Evolutionary conservation across 331 rosid genomes (phyloP), one percentile per base, ranked within the genome.

Genomic region (Erythrophleum ivorense): DNA sequence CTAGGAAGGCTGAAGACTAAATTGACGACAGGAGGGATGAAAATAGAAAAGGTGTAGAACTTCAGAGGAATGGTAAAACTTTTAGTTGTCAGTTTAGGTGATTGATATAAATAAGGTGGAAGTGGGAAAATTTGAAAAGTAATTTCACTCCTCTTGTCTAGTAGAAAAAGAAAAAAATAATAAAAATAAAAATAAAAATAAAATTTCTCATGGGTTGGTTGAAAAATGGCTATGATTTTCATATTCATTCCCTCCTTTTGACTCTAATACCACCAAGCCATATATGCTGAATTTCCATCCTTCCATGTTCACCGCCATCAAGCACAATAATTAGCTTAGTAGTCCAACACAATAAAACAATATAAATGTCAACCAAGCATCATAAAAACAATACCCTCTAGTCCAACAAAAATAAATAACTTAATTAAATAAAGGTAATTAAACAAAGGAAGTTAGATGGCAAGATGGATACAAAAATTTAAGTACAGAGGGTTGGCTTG

Each of bases 401-500:
- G 46, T 67, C 4, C 66, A 10, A 19, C 54, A n/a, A 1, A 24
- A 57, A 72, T 4, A 16, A 7, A 12, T 18, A 2, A 59, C 58
- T 16, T 38, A 16, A 69, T n/a, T 9, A 7, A 70, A 43, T 29
- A 57, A 45, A 11, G n/a, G 52, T 38, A 70, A n/a, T n/a, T 16
- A 29, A 24, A 43, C 41, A 57, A 45, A n/a, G n/a, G n/a, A n/a
- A 70, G 33, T n/a, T 16, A 29, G 4, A 69, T 29, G 19, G 12
- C 19, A 57, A 41, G 68, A 70, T 9, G 9, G 41, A 9, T 16
- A 10, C 21, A 79, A 67, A 79, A 49, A 71, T 16, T 69, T 55
- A 41, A 9, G 3, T 5, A 70, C 40, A 6, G 41, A 4, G 52
- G 49, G 5, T 58, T 7, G 9, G 16, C 41, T 13, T 63, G 40